Conservation (phyloP, 345 rosid genomes). For the Pugionium dolabratum region DNA sequence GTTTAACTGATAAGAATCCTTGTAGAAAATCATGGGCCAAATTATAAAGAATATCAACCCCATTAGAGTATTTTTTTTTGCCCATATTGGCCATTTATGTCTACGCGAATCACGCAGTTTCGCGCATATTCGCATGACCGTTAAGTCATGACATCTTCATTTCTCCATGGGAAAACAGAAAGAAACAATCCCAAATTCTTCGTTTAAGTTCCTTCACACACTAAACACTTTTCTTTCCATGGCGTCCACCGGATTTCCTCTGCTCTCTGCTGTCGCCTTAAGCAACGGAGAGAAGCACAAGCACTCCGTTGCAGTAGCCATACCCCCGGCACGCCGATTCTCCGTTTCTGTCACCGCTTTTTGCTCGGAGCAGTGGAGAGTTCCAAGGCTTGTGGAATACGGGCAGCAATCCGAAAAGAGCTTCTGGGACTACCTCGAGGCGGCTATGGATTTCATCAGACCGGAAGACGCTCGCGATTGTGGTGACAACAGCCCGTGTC, state of each 20-base stretch:
- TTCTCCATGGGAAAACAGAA: not conserved
- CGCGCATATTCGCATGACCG: too few relatives aligned
- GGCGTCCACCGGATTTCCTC: constrained; percentile 27
- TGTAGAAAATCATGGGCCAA: too few relatives aligned
- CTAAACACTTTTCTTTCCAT: constrained; percentile 21
- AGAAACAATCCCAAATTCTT: not conserved
- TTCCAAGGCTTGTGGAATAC: constrained; percentile 8
- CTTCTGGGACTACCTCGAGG: constrained; percentile 54
- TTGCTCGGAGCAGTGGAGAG: constrained; percentile 9
- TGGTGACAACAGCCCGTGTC: constrained; percentile 53
- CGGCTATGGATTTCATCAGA: constrained; percentile 46
- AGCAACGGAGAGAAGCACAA: constrained; percentile 17
- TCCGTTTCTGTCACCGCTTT: constrained; percentile 22
- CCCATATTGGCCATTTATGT: too few relatives aligned
- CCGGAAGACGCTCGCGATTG: constrained; percentile 33
- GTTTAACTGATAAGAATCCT: too few relatives aligned
- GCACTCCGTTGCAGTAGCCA: constrained; percentile 8
- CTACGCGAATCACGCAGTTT: too few relatives aligned
- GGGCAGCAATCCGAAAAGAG: constrained; percentile 34
- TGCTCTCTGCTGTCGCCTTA: constrained; percentile 28
- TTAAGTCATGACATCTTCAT: constrained; percentile 20
- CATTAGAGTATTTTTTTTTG: too few relatives aligned
- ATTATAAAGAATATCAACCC: too few relatives aligned
- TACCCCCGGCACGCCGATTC: constrained; percentile 14
- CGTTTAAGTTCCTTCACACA: constrained; percentile 19